Base-by-base conservation (phyloP, 345 rosid species). In the Lenwebbia sp. region DNA sequence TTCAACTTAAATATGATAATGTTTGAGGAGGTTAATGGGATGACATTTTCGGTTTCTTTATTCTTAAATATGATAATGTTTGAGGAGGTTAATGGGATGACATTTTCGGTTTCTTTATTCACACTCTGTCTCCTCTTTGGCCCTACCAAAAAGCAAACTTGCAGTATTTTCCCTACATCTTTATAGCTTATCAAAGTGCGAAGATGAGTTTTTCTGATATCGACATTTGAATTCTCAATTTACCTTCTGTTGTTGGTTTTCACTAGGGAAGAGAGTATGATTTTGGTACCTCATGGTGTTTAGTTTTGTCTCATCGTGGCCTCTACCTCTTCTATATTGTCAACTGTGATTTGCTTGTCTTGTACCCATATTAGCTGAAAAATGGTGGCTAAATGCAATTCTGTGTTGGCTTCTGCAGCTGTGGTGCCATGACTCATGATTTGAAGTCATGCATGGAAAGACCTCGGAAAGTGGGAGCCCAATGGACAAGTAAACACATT, bases 351-450 rank as follows among this genome's bases (percentile, higher is more conserved):
- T 9, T 70, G 13, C 78, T 70, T 70, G 25, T 70, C 25, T 53
- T 83, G 13, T 26, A 83, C n/a, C n/a, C n/a, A n/a, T n/a, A n/a
- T n/a, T n/a, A n/a, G n/a, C n/a, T n/a, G n/a, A n/a, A 12, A 37
- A 44, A 9, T 3, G 49, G 47, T 52, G 50, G 75, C 85, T 84
- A 41, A 50, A 47, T 84, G 82, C 37, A 49, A 62, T 84, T 84
- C 33, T 50, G 10, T 0, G 5, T 54, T 28, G 33, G 33, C 86
- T 54, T 19, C 84, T 88, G 51, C 82, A 95, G 98, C 87, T 97
- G 98, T 89, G 98, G 99, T 81, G 99, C 99, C 25, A 92, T 97
- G 94, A 95, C 99, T 4, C 99, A 97, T 86, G 83, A 87, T 90
- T 85, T 87, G 1, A 97, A 94, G 86, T 76, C 94, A 22, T 97